Base-by-base conservation (phyloP, 192 early-diverging fungal species). In the Podila horticola region DNA sequence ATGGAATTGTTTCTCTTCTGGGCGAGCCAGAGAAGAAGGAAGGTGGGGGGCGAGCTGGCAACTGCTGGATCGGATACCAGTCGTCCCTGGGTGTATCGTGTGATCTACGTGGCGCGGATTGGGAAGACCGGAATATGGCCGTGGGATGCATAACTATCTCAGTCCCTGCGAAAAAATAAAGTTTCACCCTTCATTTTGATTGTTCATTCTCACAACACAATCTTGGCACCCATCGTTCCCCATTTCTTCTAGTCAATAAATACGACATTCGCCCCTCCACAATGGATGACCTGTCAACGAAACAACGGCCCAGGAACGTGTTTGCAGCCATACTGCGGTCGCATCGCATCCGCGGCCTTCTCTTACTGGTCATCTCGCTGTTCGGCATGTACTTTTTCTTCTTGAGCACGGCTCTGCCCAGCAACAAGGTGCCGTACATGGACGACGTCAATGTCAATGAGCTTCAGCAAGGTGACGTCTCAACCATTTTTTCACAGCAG, bases 41-140 rank as follows among this genome's bases (percentile, higher is more conserved):
- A 6, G 84, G 86, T 0, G 87, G 87, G 7, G 84, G 85, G 1
- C 62, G 81, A 15, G 66, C 66, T 8, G 72, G 85, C 26, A 74
- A 83, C 59, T 88, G 87, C 34, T 88, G 87, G 87, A 82, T 88
- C 24, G 85, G 86, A 61, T 88, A 84, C 57, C 66, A 74, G 33
- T 74, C 50, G 38, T 52, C 62, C 11, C 24, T 55, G 19, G 85
- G 85, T 15, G 38, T 88, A 0, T 52, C 83, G 17, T 71, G 86
- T 22, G 83, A 86, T 64, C 75, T 88, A 17, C 81, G 75, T n/a
- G 87, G 87, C 1, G 52, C 79, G 12, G 76, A 82, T 61, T 88
- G 87, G 87, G 87, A 88, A 11, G 82, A 86, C 65, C 66, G 83
- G 20, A 64, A 75, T n/a, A 86, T 88, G 87, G 67, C 3, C 1